Evolutionary conservation across 1,139 yeast species (phyloP), one percentile per base, ranked within the genome.

Genomic region (Blastobotrys capitulatus): DNA sequence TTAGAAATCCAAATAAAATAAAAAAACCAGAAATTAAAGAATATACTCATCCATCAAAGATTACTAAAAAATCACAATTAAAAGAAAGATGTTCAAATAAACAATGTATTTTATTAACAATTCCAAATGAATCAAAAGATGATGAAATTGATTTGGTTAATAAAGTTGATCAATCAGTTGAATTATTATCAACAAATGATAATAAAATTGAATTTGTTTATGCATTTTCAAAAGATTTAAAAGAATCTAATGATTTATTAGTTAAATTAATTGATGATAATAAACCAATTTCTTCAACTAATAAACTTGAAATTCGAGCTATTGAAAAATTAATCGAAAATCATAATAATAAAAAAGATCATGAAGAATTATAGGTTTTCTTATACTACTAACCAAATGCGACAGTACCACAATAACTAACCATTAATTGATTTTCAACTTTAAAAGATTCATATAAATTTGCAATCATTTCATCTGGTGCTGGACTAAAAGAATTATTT

Each of bases 401-500:
- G 15, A 68, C 70, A 1, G 70, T 67, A 27, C 54, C 59, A 52
- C 73, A 70, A 51, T 70, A 70, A 29, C 65, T 62, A 7, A 70
- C 61, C 44, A 65, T 61, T 38, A 70, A 54, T 41, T 63, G 64
- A 22, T 64, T 66, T 31, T 68, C 72, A 7, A 64, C 57, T 20
- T 67, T 66, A 53, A 67, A 69, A 47, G 58, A 57, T 57, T 60
- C 53, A 47, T 54, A 57, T 42, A 71, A 51, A 46, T 64, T 61
- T 10, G 61, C 68, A 18, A 70, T 52, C 12, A 58, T 55, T 38
- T 66, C 66, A 52, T 71, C 75, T 35, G 68, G 59, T 2, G 68
- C 60, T 2, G 75, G 74, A n/a, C 74, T 63, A 58, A 71, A 71
- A 12, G 70, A 57, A 20, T 67, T 58, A 48, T 69, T 69, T 29